Base-by-base conservation (phyloP, 2,329 filamentous ascomycete species). In the Thelonectria olida region DNA sequence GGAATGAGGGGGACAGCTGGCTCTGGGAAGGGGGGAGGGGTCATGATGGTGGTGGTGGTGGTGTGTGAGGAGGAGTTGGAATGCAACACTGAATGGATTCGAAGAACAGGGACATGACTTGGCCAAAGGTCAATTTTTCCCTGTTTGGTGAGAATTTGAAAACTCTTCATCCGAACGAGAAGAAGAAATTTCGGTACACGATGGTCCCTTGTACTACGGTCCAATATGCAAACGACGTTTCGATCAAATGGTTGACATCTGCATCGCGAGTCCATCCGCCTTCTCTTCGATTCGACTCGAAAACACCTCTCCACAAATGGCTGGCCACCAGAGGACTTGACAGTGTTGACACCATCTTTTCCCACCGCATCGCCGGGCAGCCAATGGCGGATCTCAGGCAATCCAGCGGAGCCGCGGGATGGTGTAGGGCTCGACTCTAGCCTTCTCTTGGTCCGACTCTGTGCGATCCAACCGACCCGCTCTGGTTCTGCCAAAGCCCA, bases 1-100 rank as follows among this genome's bases (percentile, higher is more conserved):
- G 67, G 67, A 69, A 69, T 69, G 67, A 42, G 44, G 27, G 54
- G 55, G 39, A 48, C 34, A 39, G 23, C 57, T 60, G 52, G 48
- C 42, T 61, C 52, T 60, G 65, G 58, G 55, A 47, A 31, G 51
- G 17, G 20, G 22, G n/a, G 15, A 12, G 39, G 22, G 44, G 45
- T n/a, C n/a, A n/a, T n/a, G n/a, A 48, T 22, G 31, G 34, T 28
- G 45, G 28, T 50, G 28, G 39, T 8, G 49, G 50, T 28, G n/a
- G 41, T 39, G 44, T 25, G 13, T 42, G 39, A 12, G 39, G 44
- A 44, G 22, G 27, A 23, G n/a, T 19, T 38, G 52, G 52, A 47
- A 39, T 55, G 52, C 41, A 28, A 28, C 27, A n/a, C n/a, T 55
- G 22, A 48, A 28, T 45, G 52, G 42, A 47, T 39, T 52, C 13